phyloP scores from a whole-genome alignment of 257 asterid species.

The Fraxinus americana region DNA sequence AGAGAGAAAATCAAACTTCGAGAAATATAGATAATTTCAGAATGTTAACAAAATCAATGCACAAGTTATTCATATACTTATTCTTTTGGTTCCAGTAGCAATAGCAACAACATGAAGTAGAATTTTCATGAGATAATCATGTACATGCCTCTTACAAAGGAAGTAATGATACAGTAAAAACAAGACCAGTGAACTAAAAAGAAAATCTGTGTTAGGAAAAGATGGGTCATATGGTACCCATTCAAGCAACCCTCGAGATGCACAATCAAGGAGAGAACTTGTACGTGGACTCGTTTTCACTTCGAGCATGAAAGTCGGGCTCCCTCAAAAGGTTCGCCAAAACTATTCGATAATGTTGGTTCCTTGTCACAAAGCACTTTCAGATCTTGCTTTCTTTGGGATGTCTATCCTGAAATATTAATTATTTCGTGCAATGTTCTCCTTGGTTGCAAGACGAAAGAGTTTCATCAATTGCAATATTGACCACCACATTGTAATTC shows the following conservation, averaged over 20 bases:
- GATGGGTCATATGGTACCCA: background rate
- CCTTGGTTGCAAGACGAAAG: background rate
- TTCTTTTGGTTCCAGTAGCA: no score
- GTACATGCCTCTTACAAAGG: background rate
- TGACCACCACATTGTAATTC: slow-evolving; percentile 6
- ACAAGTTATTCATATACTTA: background rate
- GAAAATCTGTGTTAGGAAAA: background rate
- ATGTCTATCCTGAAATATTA: background rate
- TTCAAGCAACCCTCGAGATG: background rate
- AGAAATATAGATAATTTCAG: background rate
- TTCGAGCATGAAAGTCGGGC: background rate
- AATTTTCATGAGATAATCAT: background rate
- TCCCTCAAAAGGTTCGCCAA: background rate
- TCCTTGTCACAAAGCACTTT: background rate
- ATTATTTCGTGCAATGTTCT: background rate
- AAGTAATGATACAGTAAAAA: background rate
- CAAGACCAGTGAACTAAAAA: background rate
- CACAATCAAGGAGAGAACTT: background rate
- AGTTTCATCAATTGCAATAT: background rate
- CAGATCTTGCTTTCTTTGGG: background rate
- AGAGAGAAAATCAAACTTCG: background rate
- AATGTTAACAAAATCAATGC: background rate
- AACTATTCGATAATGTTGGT: background rate
- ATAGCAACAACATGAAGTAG: background rate
- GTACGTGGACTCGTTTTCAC: background rate